Evolutionary conservation across 345 rosid genomes (phyloP).

Genomic region (Populus ilicifolia): DNA sequence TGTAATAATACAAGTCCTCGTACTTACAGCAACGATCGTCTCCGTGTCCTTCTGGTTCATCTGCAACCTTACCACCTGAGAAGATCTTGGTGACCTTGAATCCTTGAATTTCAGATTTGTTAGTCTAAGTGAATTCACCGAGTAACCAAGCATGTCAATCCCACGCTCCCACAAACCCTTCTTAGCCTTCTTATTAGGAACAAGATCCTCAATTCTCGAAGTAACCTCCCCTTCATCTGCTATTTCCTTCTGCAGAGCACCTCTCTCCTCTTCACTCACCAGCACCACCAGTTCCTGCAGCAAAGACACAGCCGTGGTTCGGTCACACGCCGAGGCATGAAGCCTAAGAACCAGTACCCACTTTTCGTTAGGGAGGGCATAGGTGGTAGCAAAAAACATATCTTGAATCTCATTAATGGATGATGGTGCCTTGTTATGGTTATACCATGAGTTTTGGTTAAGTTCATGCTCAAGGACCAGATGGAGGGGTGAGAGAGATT

Average conservation of each 20-base stretch:
- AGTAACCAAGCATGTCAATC: conserved; percentile 39
- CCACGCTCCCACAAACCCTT: conserved; percentile 43
- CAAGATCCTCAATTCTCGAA: conserved; percentile 36
- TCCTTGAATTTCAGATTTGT: conserved; percentile 40
- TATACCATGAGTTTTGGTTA: conserved; percentile 33
- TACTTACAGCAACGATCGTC: conserved; percentile 32
- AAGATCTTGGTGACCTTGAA: conserved; percentile 31
- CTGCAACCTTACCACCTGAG: conserved; percentile 39
- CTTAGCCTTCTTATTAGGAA: conserved; percentile 33
- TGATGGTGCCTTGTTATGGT: not conserved
- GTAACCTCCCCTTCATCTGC: conserved; percentile 21
- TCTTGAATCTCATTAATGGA: not conserved
- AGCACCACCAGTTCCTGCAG: conserved; percentile 28
- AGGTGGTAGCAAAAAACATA: conserved; percentile 22
- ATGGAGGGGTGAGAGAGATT: conserved; percentile 24
- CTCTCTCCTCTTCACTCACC: conserved; percentile 2
- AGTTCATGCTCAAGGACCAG: conserved; percentile 45
- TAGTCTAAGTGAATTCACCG: conserved; percentile 33
- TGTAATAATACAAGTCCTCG: not conserved
- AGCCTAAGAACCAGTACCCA: conserved; percentile 31
- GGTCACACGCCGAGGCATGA: conserved; percentile 34
- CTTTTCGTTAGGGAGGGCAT: conserved; percentile 16
- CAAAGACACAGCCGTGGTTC: conserved; percentile 33
- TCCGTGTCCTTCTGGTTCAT: conserved; percentile 26
- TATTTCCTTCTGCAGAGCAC: not conserved